These are phyloP conservation scores for Barnettozyma sp. DNA, from an alignment of 805 yeast species.

Conservation along the genomic window DNA sequence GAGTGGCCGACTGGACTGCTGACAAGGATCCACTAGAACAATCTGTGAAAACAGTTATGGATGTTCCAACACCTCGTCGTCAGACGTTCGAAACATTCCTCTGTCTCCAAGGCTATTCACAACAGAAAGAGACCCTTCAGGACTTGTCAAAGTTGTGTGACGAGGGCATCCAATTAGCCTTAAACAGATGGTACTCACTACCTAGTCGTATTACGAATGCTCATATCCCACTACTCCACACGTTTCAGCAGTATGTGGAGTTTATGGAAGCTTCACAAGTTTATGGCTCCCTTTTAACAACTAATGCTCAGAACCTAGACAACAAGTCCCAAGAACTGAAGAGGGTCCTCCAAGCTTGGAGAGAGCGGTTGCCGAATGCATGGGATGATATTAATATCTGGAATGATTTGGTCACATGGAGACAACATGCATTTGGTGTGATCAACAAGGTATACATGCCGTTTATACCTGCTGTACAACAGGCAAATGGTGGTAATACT, in stretches of 20 bases:
- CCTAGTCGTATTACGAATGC: conserved; percentile 73
- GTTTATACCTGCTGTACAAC: conserved; percentile 77
- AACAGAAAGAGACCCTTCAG: conserved; percentile 77
- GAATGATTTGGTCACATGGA: conserved; percentile 97
- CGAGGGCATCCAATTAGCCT: conserved; percentile 90
- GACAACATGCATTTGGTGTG: conserved; percentile 96
- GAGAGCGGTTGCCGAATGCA: conserved; percentile 90
- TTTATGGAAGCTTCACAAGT: conserved; percentile 96
- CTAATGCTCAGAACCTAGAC: conserved; percentile 89
- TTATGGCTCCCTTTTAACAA: conserved; percentile 76
- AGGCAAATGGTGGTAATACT: conserved; percentile 55
- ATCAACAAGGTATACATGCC: conserved; percentile 94
- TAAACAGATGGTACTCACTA: conserved; percentile 87
- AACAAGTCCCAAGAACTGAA: conserved; percentile 90
- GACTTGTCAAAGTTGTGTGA: conserved; percentile 85
- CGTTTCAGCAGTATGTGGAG: conserved; percentile 96
- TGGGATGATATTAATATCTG: conserved; percentile 98
- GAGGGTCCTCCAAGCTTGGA: conserved; percentile 93
- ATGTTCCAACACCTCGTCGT: conserved; percentile 95
- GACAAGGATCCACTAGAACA: conserved; percentile 93
- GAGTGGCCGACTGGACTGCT: conserved; percentile 97
- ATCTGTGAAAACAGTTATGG: conserved; percentile 93
- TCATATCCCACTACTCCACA: conserved; percentile 83
- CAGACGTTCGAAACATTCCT: conserved; percentile 93
- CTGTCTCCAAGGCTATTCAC: conserved; percentile 88